phyloP scores from a whole-genome alignment of 2,329 filamentous ascomycete species.

The Sclerotiophoma versabilis region DNA sequence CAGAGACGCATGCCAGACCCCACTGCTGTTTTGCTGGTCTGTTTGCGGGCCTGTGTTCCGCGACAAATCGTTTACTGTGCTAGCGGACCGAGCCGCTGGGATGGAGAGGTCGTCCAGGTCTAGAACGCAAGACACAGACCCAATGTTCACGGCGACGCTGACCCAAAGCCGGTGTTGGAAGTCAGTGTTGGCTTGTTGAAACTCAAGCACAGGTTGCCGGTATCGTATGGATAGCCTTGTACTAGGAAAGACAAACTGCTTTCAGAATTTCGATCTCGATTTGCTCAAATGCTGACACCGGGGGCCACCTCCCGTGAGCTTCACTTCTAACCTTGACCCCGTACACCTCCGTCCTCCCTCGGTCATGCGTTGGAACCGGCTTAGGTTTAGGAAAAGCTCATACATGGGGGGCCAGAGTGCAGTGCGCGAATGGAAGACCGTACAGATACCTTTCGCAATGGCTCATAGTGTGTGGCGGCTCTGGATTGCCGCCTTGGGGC shows the following conservation, averaged over 20 bases:
- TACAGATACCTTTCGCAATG: neutral
- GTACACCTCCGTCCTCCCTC: neutral
- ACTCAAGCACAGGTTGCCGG: neutral
- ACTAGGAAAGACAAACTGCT: neutral
- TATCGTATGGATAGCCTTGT: neutral
- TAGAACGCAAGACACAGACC: conserved; percentile 17
- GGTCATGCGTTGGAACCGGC: neutral
- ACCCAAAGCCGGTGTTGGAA: conserved; percentile 8
- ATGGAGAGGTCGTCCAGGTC: conserved; percentile 9
- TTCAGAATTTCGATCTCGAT: neutral
- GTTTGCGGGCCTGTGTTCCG: conserved; percentile 14
- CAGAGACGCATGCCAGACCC: conserved; percentile 14
- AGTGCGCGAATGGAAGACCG: neutral
- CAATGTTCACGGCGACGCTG: conserved; percentile 10
- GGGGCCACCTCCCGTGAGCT: neutral
- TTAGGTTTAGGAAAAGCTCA: neutral
- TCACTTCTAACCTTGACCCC: neutral
- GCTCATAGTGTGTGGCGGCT: conserved; percentile 7
- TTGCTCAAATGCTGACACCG: neutral
- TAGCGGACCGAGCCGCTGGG: conserved; percentile 17
- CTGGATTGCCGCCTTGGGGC: conserved; percentile 3
- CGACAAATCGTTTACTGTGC: conserved; percentile 4
- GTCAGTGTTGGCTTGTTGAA: neutral
- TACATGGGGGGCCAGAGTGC: neutral
- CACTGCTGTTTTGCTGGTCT: conserved; percentile 11